Percentiles rank a stretch among this genome's conserved stretches.
These are phyloP conservation scores for Solanum piurae DNA, from an alignment of 257 asterid species.

Conservation along the genomic window DNA sequence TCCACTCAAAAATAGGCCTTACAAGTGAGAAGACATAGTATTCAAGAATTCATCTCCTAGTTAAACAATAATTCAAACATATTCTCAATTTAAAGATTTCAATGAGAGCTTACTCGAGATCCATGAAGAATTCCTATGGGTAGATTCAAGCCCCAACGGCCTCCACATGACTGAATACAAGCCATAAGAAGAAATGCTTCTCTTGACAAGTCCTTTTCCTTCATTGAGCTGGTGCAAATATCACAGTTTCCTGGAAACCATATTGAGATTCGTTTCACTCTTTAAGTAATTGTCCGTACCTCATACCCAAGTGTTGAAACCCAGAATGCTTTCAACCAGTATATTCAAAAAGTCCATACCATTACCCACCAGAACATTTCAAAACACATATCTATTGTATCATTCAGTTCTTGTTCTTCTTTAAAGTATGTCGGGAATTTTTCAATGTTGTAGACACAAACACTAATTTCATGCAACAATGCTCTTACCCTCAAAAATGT, in stretches of 20 bases:
- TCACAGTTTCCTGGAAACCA: conserved; percentile 68
- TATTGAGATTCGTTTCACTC: neutral
- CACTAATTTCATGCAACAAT: neutral
- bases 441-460: neutral
- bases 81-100: conserved; percentile 1
- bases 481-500: neutral
- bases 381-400: neutral
- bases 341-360: neutral
- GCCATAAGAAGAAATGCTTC: conserved; percentile 92
- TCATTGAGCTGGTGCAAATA: conserved; percentile 68
- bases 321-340: neutral
- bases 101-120: conserved; percentile 61
- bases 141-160: conserved; percentile 86
- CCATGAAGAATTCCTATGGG: conserved; percentile 94
- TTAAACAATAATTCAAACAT: neutral
- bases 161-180: conserved; percentile 71
- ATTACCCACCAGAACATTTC: neutral
- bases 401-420: neutral
- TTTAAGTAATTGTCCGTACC: neutral
- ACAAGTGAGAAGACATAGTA: neutral
- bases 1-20: neutral
- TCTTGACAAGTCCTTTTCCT: conserved; percentile 69
- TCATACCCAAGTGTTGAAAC: neutral
- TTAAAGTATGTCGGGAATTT: neutral
- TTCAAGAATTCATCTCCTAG: neutral